phyloP scores from a whole-genome alignment of 768 basidiomycete species.

The Rossbeevera mucosa region DNA sequence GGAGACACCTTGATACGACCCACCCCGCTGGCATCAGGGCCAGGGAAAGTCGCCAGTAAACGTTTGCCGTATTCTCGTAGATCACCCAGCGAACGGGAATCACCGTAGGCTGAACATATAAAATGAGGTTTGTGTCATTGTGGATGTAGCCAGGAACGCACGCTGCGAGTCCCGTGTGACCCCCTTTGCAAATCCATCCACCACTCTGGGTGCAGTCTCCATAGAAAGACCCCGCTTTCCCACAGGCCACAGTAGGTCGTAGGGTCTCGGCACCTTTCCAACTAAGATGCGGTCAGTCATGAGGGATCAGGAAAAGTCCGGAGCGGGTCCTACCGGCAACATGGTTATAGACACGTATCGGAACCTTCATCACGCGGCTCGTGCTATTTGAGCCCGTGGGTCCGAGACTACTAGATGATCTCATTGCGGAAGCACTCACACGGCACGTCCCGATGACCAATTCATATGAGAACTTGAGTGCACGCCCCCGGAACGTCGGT shows the following conservation, averaged over 20 bases:
- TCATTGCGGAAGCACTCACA: slow-evolving; percentile 36
- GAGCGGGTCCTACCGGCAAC: slow-evolving; percentile 56
- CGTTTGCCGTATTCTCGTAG: slow-evolving; percentile 50
- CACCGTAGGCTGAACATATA: slow-evolving; percentile 10
- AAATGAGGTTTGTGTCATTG: slow-evolving; percentile 1
- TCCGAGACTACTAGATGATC: slow-evolving; percentile 30
- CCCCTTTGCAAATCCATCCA: slow-evolving; percentile 19
- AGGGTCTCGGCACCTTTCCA: slow-evolving; percentile 54
- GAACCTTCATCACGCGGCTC: slow-evolving; percentile 84
- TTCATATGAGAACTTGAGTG: slow-evolving; percentile 83
- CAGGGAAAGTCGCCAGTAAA: slow-evolving; percentile 45
- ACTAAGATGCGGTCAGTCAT: slow-evolving; percentile 32
- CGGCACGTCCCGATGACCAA: slow-evolving; percentile 86
- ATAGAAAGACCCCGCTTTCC: slow-evolving; percentile 33
- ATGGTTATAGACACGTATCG: slow-evolving; percentile 86
- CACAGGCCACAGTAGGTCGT: slow-evolving; percentile 84
- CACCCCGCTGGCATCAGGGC: slow-evolving; percentile 23
- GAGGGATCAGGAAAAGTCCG: not conserved
- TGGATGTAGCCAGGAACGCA: slow-evolving; percentile 11
- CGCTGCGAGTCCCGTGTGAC: slow-evolving; percentile 4
- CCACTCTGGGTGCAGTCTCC: slow-evolving; percentile 27
- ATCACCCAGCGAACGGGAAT: slow-evolving; percentile 37
- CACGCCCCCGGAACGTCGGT: slow-evolving; percentile 84
- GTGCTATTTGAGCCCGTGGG: slow-evolving; percentile 43
- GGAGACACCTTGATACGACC: slow-evolving; percentile 22